phyloP scores from a whole-genome alignment of 495 filamentous ascomycete genomes.

The Podospora appendiculata region DNA sequence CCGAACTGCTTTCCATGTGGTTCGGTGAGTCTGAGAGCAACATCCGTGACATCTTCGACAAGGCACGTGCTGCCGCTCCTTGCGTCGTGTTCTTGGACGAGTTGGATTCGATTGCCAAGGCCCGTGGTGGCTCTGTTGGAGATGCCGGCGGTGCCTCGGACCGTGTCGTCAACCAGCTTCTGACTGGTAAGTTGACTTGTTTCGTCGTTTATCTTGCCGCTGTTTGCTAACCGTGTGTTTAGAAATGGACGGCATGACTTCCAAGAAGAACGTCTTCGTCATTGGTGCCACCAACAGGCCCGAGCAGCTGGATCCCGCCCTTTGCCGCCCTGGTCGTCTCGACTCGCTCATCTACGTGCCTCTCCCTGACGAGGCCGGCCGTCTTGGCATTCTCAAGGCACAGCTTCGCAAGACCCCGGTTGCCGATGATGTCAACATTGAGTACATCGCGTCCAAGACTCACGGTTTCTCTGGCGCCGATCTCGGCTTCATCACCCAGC shows the following conservation, averaged over 20 bases:
- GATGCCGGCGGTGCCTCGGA: constrained; percentile 98
- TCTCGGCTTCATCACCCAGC: constrained; percentile 97
- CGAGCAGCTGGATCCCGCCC: constrained; percentile 93
- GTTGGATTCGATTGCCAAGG: constrained; percentile 98
- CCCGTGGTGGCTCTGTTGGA: constrained; percentile 92
- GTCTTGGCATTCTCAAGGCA: constrained; percentile 82
- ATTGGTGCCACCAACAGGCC: constrained; percentile 98
- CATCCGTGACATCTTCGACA: constrained; percentile 99
- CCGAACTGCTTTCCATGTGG: constrained; percentile 98
- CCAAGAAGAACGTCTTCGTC: constrained; percentile 99
- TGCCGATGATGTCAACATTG: constrained; percentile 73
- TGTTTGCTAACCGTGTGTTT: constrained; percentile 34
- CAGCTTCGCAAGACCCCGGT: constrained; percentile 98
- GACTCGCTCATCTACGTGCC: constrained; percentile 98
- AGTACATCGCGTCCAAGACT: constrained; percentile 92
- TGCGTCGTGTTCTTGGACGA: constrained; percentile 99
- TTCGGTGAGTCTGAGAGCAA: constrained; percentile 99
- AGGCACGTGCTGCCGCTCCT: constrained; percentile 94
- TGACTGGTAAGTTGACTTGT: constrained; percentile 66
- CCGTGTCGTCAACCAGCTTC: constrained; percentile 98
- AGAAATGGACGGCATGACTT: constrained; percentile 99
- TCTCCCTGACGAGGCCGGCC: constrained; percentile 81
- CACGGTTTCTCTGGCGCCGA: constrained; percentile 99
- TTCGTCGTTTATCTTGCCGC: background rate
- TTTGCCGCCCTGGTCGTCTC: constrained; percentile 96